A percentile compares a stretch with the other conserved stretches of the same genome.
phyloP scores from a whole-genome alignment of 2,329 filamentous ascomycete genomes.

The Tolypocladium inflatum region DNA sequence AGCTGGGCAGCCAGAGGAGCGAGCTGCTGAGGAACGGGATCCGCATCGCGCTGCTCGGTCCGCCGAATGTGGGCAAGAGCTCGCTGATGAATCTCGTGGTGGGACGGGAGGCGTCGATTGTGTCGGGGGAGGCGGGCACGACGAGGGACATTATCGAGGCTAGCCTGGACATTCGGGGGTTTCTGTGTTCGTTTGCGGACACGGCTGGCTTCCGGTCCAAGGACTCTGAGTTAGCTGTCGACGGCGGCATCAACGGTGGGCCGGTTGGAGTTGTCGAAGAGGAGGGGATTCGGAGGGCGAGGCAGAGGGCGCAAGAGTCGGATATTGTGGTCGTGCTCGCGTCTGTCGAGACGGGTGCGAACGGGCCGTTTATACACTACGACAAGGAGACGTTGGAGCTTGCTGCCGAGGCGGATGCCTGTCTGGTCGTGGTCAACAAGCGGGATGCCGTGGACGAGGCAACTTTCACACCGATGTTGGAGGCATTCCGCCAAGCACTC shows the following conservation, averaged over 20 bases:
- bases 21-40: constrained; percentile 83
- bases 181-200: constrained; percentile 88
- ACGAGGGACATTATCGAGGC: constrained; percentile 92
- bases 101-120: constrained; percentile 88
- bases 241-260: constrained; percentile 1
- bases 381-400: constrained; percentile 47
- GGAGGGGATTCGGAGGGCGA: constrained; percentile 85
- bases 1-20: constrained; percentile 68
- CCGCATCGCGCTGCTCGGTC: constrained; percentile 74
- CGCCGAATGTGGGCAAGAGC: constrained; percentile 92
- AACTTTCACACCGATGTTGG: constrained; percentile 27
- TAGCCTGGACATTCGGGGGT: constrained; percentile 79
- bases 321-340: constrained; percentile 78
- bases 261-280: constrained; percentile 66
- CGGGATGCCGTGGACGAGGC: constrained; percentile 35
- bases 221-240: constrained; percentile 1
- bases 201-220: constrained; percentile 73
- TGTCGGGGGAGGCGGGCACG: constrained; percentile 85
- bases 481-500: constrained; percentile 23
- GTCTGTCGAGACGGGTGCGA: constrained; percentile 50
- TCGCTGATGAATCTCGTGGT: constrained; percentile 86
- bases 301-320: constrained; percentile 68
- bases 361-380: constrained; percentile 34
- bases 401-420: constrained; percentile 36
- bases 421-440: constrained; percentile 55